These are phyloP conservation scores for Hypoxylon fuscum DNA, from an alignment of 495 filamentous ascomycete genomes.

Conservation along the genomic window DNA sequence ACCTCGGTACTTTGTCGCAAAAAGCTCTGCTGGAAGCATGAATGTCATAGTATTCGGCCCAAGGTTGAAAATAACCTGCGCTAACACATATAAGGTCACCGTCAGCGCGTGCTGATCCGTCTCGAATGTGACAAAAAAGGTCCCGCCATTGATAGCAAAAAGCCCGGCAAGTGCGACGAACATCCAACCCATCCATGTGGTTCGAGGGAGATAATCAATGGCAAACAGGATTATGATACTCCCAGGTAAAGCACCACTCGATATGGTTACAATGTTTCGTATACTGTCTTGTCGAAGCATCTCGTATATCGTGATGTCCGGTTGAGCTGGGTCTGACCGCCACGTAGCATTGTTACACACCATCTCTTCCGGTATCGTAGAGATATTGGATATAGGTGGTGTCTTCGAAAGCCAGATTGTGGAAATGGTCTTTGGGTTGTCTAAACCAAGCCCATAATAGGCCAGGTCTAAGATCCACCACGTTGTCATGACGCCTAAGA, in stretches of 20 bases:
- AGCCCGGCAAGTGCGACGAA: slow-evolving; percentile 51
- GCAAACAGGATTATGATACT: slow-evolving; percentile 47
- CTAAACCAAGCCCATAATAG: slow-evolving; percentile 77
- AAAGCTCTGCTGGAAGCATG: slow-evolving; percentile 59
- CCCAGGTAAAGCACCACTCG: slow-evolving; percentile 50
- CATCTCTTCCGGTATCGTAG: slow-evolving; percentile 44
- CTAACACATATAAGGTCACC: slow-evolving; percentile 66
- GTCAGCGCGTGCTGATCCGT: slow-evolving; percentile 55
- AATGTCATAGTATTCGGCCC: slow-evolving; percentile 71
- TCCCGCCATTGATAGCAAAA: slow-evolving; percentile 51
- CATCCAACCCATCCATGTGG: slow-evolving; percentile 47
- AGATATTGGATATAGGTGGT: slow-evolving; percentile 35
- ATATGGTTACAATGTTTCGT: slow-evolving; percentile 51
- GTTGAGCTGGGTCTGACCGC: slow-evolving; percentile 38
- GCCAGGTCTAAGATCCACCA: slow-evolving; percentile 69
- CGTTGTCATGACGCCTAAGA: slow-evolving; percentile 70
- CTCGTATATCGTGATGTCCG: slow-evolving; percentile 43
- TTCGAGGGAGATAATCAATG: slow-evolving; percentile 51
- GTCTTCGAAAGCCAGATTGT: slow-evolving; percentile 42
- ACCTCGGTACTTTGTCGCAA: slow-evolving; percentile 51
- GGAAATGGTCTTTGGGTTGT: slow-evolving; percentile 61
- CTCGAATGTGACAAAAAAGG: slow-evolving; percentile 43
- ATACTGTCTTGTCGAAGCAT: slow-evolving; percentile 45
- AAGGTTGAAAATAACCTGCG: slow-evolving; percentile 71
- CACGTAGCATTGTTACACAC: slow-evolving; percentile 51